Evolutionary conservation across 192 early-diverging fungal species (phyloP), one percentile per base, ranked within the genome.

Genomic region (Coemansia sp.): DNA sequence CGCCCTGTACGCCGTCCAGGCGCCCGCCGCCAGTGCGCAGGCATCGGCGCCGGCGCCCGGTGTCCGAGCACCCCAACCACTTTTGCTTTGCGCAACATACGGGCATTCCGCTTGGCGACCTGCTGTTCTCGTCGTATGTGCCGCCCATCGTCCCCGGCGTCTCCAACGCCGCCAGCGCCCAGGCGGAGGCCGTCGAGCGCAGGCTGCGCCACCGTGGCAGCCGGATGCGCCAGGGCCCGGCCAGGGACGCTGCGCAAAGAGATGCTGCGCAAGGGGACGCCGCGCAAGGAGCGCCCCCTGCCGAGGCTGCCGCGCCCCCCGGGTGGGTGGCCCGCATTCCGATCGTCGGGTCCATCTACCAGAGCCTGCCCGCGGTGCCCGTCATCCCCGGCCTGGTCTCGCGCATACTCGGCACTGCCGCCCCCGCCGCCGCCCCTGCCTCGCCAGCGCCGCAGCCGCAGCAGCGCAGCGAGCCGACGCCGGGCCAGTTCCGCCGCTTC

Each of bases 21-120:
- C 47, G 47, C n/a, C n/a, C n/a, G 24, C 24, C 47, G 3, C 47
- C 47, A 4, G 47, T 51, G 24, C 79, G 74, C 25, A 56, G 42
- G 3, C 74, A 76, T 37, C 62, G 67, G 5, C 62, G 57, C 10
- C 35, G 66, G 12, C 76, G 72, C 8, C 76, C 62, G 12, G 70
- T 76, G 15, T 63, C 57, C 1, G 81, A 83, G 46, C 81, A 83
- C 63, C 84, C 86, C 2, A 91, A 91, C 62, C 90, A 91, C 53
- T 84, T 87, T 49, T 88, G 90, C 40, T 96, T 92, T 76, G 86
- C 94, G n/a, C 79, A 84, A 38, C 93, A 95, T 62, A 91, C 89
- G 2, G 88, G 87, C 6, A 89, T 90, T 3, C 87, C 89, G 8
- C 76, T 95, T 32, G 83, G 89, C 45, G 88, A 89, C 24, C 88